Evolutionary conservation across 352 stramenopile species (phyloP), one percentile per base, ranked within the genome.

Genomic region (Halophytophthora polymorphica): DNA sequence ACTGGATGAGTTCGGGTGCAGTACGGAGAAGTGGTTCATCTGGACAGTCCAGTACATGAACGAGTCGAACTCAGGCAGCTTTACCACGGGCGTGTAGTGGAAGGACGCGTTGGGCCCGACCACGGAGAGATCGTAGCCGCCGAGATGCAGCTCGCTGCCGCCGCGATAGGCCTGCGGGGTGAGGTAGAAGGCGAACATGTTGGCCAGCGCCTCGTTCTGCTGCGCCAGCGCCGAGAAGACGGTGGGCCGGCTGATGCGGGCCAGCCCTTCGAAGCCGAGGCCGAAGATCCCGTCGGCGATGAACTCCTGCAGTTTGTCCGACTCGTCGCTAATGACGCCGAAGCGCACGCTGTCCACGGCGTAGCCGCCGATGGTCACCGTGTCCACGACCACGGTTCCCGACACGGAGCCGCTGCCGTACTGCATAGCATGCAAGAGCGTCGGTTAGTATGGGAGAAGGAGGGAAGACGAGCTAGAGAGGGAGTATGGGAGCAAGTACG

Each of bases 101-200:
- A 93, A 95, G 22, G 79, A 88, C 3, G 86, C 84, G 50, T 93
- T 94, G 2, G 64, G 51, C 4, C 84, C 81, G 6, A 95, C 82
- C 15, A 95, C 68, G 15, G 65, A 83, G 34, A 95, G 70, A 53
- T 96, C 87, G 61, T 84, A 95, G 39, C 80, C 84, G 10, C 85
- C 87, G 36, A 96, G 78, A 43, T 91, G 72, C 51, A 96, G 62
- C 53, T 96, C 82, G 23, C 72, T 90, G 17, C 83, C 76, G 11
- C 49, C 65, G 14, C 58, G 64, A 45, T 90, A 85, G 10, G 82
- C 85, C 25, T 95, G 69, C 8, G 77, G 81, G 10, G 82, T 93
- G 39, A 96, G 69, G 60, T 88, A 94, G 55, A 96, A 90, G 39
- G 83, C 84, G 56, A 96, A 96, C 68, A 95, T 87, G 66, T 93